Evolutionary conservation across 306 rosid species (phyloP), one percentile per base, ranked within the genome.

Genomic region (Cicer judaicum): DNA sequence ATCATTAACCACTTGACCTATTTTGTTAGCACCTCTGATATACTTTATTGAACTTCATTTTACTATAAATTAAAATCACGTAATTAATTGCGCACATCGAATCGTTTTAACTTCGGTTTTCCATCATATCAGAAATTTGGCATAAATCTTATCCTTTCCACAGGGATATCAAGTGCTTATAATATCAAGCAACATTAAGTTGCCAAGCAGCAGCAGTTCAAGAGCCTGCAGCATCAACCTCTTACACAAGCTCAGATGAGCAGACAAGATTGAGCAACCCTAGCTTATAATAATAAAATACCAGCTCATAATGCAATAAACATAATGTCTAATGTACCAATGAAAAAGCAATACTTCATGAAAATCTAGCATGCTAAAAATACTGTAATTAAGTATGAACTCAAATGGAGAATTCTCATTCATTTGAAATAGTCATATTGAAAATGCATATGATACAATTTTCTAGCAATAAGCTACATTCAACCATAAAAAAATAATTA

Each of bases 371-470:
- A 57, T 14, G 29, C 44, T 44, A 15, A 56, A n/a, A 50, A 43
- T 15, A 24, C 55, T 59, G 57, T 55, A 55, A 16, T 61, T 29
- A 43, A 10, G 8, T 39, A 34, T 46, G 62, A 53, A 63, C 38
- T 62, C 75, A 60, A 49, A 68, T 16, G 60, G 71, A 76, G 18
- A 64, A 14, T 12, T 66, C 64, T 59, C 73, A 61, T 68, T 80
- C 76, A 65, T 38, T 68, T 65, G 74, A 72, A 57, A 68, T 54
- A 48, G 78, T 48, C 49, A 72, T 47, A 60, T 46, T 47, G 63
- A 61, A 44, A 68, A 65, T 64, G 64, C 59, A 55, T 52, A 73
- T 69, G 55, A 64, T 64, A 81, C 80, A 77, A 21, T 39, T 78
- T 40, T 55, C 64, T 40, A 57, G 18, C 7, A 34, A 41, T 16